Percentiles rank a stretch among this genome's conserved stretches.
These are phyloP conservation scores for Bruguiera parviflora DNA, from an alignment of 345 rosid species.

Conservation along the genomic window DNA sequence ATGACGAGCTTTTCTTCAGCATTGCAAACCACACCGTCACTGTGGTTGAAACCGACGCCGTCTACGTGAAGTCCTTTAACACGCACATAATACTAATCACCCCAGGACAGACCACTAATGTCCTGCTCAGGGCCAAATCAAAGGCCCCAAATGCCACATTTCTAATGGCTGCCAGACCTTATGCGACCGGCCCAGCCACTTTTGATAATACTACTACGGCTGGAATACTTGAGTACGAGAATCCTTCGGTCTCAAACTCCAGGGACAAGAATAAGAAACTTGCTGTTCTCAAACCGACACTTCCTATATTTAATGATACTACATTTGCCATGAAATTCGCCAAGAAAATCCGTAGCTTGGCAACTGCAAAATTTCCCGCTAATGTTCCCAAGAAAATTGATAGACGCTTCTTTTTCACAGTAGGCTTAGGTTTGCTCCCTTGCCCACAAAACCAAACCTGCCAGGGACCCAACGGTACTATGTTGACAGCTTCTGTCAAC, in stretches of 20 bases:
- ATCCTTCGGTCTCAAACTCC: constrained; percentile 16
- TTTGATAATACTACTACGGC: constrained; percentile 51
- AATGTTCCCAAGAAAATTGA: constrained; percentile 44
- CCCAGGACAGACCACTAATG: constrained; percentile 73
- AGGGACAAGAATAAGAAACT: constrained; percentile 23
- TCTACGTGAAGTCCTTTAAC: constrained; percentile 61
- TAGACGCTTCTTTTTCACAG: constrained; percentile 45
- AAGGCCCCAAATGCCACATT: constrained; percentile 30
- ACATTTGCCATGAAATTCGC: constrained; percentile 32
- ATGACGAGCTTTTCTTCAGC: constrained; percentile 70
- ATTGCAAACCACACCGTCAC: constrained; percentile 63
- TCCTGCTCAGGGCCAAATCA: constrained; percentile 46
- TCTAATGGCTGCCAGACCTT: constrained; percentile 41
- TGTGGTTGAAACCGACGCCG: constrained; percentile 64
- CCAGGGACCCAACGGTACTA: constrained; percentile 49
- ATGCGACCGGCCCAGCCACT: constrained; percentile 38
- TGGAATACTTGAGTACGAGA: constrained; percentile 36
- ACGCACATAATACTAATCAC: constrained; percentile 49
- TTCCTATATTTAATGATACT: constrained; percentile 48
- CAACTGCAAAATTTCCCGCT: constrained; percentile 38
- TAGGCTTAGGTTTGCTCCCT: constrained; percentile 44
- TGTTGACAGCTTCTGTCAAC: constrained; percentile 40
- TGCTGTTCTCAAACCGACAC: constrained; percentile 27
- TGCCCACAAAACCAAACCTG: constrained; percentile 41
- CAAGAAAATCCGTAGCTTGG: constrained; percentile 41